phyloP scores from a whole-genome alignment of 371 early-diverging fungal genomes.

The Mortierella sp. region DNA sequence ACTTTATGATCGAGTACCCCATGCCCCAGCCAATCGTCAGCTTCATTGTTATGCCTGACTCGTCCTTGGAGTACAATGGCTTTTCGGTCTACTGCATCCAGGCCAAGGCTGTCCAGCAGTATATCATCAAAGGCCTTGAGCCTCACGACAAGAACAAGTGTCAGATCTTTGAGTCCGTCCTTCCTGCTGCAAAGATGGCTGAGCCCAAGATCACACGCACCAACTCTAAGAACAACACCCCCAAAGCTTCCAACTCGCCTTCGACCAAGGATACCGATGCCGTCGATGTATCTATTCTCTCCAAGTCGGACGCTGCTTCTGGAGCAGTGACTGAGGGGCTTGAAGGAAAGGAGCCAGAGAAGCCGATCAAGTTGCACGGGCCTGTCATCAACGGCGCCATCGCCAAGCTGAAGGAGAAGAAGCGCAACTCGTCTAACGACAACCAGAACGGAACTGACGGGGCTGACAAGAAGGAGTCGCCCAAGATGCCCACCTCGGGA shows the following conservation, averaged over 20 bases:
- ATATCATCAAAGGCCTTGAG: conserved; percentile 54
- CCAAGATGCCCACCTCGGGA: conserved; percentile 19
- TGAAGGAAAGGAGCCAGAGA: conserved; percentile 43
- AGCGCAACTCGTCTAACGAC: conserved; percentile 33
- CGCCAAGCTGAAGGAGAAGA: conserved; percentile 61
- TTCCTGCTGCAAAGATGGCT: conserved; percentile 18
- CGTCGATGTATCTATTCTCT: conserved; percentile 9
- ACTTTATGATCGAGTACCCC: conserved; percentile 62
- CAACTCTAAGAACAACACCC: conserved; percentile 9
- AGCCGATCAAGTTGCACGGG: conserved; percentile 57
- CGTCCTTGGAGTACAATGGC: conserved; percentile 52
- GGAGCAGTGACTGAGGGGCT: conserved; percentile 15
- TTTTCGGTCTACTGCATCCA: conserved; percentile 61
- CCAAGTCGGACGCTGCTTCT: conserved; percentile 22
- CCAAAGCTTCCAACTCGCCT: conserved; percentile 31
- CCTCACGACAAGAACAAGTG: conserved; percentile 58
- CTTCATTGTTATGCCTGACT: conserved; percentile 59
- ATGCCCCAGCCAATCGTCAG: conserved; percentile 59
- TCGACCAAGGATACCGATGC: conserved; percentile 32
- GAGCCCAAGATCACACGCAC: conserved; percentile 17
- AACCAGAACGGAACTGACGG: conserved; percentile 17
- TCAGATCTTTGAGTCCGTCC: conserved; percentile 43
- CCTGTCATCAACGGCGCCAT: conserved; percentile 61
- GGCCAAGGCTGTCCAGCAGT: conserved; percentile 60
- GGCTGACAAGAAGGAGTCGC: conserved; percentile 38